Conservation (phyloP, 768 basidiomycete genomes). For the Lactarius quietus region DNA sequence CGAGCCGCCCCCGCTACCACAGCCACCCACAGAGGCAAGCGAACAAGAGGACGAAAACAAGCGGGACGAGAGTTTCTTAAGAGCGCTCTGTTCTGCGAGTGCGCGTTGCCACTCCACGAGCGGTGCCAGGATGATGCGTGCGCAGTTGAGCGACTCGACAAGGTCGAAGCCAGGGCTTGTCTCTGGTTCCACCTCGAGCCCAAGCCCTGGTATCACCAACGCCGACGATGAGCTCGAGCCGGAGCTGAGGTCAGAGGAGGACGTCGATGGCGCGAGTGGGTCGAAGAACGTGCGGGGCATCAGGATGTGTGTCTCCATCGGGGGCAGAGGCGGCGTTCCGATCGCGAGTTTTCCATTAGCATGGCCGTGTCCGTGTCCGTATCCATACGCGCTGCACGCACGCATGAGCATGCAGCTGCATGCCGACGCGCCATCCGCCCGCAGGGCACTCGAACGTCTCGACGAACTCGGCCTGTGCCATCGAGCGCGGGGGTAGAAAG, state of each 20-base stretch:
- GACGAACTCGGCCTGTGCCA: slow-evolving; percentile 87
- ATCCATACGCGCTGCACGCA: slow-evolving; percentile 3
- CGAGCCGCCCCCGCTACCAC: slow-evolving; percentile 9
- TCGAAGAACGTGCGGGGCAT: slow-evolving; percentile 13
- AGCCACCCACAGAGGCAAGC: slow-evolving; percentile 30
- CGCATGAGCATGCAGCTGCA: slow-evolving; percentile 52
- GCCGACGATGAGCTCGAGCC: slow-evolving; percentile 4
- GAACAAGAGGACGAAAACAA: slow-evolving; percentile 8
- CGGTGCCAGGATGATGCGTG: slow-evolving; percentile 69
- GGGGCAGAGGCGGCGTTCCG: slow-evolving; percentile 35
- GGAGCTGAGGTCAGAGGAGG: slow-evolving; percentile 21
- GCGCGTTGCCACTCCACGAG: slow-evolving; percentile 61
- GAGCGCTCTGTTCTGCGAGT: slow-evolving; percentile 48
- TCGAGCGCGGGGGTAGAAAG: slow-evolving; percentile 81
- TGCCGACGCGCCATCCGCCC: slow-evolving; percentile 66
- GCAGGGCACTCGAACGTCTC: slow-evolving; percentile 82
- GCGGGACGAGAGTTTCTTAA: slow-evolving; percentile 42
- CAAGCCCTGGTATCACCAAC: not conserved
- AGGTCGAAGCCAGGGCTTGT: slow-evolving; percentile 37
- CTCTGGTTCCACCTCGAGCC: not conserved
- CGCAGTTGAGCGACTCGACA: slow-evolving; percentile 57
- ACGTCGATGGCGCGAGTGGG: slow-evolving; percentile 30
- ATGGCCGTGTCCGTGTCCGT: slow-evolving; percentile 28
- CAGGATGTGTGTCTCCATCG: not conserved
- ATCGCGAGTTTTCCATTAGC: slow-evolving; percentile 44